A percentile compares a stretch with the other conserved stretches of the same genome.
Evolutionary conservation across 495 filamentous ascomycete species (phyloP).

Genomic region (Amphirosellinia nigrospora): DNA sequence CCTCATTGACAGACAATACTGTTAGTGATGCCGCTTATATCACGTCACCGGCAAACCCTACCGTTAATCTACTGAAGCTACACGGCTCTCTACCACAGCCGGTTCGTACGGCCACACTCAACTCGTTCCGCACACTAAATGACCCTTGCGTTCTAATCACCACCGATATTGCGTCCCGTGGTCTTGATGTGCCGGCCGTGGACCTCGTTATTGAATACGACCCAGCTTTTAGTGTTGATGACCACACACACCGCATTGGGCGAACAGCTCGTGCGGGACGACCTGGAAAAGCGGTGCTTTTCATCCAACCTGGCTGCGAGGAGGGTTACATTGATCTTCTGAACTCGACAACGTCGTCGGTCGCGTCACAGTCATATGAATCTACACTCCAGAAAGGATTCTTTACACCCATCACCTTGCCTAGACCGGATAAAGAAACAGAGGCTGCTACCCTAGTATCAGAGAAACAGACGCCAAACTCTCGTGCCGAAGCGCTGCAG

Average conservation of each 20-base stretch:
- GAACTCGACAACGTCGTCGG: constrained; percentile 45
- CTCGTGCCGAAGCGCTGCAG: constrained; percentile 54
- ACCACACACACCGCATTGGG: constrained; percentile 93
- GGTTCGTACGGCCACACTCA: constrained; percentile 81
- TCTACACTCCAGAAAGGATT: constrained; percentile 63
- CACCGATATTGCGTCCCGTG: constrained; percentile 93
- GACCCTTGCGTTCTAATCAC: constrained; percentile 82
- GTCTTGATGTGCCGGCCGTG: constrained; percentile 91
- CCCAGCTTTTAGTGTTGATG: constrained; percentile 85
- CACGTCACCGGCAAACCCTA: constrained; percentile 56
- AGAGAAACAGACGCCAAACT: constrained; percentile 47
- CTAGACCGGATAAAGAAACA: constrained; percentile 34
- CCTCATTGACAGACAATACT: constrained; percentile 45
- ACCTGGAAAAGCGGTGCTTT: constrained; percentile 84
- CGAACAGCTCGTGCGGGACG: constrained; percentile 93
- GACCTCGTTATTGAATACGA: constrained; percentile 95
- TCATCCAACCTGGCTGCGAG: constrained; percentile 87
- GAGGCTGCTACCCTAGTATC: constrained; percentile 31
- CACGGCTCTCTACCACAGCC: constrained; percentile 93
- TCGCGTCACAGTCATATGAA: constrained; percentile 50
- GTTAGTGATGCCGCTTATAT: constrained; percentile 53
- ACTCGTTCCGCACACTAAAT: constrained; percentile 69
- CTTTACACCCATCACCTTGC: constrained; percentile 47
- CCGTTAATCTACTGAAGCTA: constrained; percentile 78
- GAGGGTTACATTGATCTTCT: constrained; percentile 86